Base-by-base conservation (phyloP, 352 stramenopile genomes). In the Pythium grandisporangium region DNA sequence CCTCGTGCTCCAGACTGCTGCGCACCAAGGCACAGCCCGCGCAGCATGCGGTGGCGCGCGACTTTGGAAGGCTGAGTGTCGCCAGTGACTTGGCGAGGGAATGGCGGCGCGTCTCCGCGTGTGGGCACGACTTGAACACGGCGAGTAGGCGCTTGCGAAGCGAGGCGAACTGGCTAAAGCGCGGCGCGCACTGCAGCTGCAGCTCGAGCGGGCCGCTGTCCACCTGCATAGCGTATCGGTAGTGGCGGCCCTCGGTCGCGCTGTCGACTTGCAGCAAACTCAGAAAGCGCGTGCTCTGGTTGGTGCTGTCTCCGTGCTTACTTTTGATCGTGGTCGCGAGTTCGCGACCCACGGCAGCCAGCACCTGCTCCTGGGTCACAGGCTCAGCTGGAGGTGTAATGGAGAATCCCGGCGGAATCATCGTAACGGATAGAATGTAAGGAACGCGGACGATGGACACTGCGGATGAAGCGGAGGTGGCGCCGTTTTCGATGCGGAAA, bases 201-300 rank as follows among this genome's bases (percentile, higher is more conserved):
- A 86, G 54, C 29, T 75, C 48, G 16, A 81, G 48, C 34, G 74
- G 59, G 0, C 59, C 48, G 2, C 69, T 47, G 0, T 52, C 39
- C 23, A 86, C 45, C 25, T 80, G 65, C 72, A 86, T 86, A 16
- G 68, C 69, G 48, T 86, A 86, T 14, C 69, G 70, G 33, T 83
- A 55, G 42, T 83, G 67, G 7, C 64, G 65, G 11, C 55, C 52
- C 39, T 66, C 58, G 0, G 72, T 78, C 4, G 70, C 54, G 5
- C 72, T 69, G 26, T 66, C 60, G 6, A 86, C 72, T 16, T 83
- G 58, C 35, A 71, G 79, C 22, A 83, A 34, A 3, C 49, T 42
- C 24, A 35, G 36, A 30, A 57, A 57, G 1, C 29, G 30, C 2
- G 25, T 42, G 32, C 36, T 43, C 33, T 11, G 11, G 13, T 38